Base-by-base conservation (phyloP, 2,329 filamentous ascomycete genomes). In the Diaporthe longicolla region DNA sequence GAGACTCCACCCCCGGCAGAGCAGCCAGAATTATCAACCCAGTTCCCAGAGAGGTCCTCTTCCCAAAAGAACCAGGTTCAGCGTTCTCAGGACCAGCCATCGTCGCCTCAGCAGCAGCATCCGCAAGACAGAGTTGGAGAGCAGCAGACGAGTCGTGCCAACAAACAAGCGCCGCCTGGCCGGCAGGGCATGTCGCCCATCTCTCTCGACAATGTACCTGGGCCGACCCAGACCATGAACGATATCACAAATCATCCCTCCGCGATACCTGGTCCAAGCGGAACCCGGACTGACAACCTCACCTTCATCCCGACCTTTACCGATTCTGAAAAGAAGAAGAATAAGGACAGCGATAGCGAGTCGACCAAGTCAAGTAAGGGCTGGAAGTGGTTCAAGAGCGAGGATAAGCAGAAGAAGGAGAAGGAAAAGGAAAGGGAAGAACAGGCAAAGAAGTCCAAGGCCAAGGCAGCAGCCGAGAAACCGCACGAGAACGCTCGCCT, bases 311-410 rank as follows among this genome's bases (percentile, higher is more conserved):
- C 95, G 0, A 96, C 93, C 0, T 85, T 93, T 58, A 85, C 79
- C 70, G 79, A 85, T 3, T 93, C 95, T 73, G 94, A 97, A 71
- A 93, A 91, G 82, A 94, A 93, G 78, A 79, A 85, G 0, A 93
- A 95, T n/a, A 95, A 93, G 80, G 93, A 95, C 6, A 91, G 89
- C 76, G 87, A 92, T 21, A 79, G 82, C 1, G 91, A 94, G 59
- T 88, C 88, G 68, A 87, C 92, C 75, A 97, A 97, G 81, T 95
- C 95, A 15, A 93, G 93, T 75, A 94, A 90, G 82, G 90, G 91
- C 82, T 93, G 94, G 94, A 94, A 94, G 77, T 95, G 93, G 93
- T 91, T 97, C 81, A 92, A 92, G 78, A 89, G 95, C 43, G 94
- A 96, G 71, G 93, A 95, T 74, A 93, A 92, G 78, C 90, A 93